Conservation (phyloP, 768 basidiomycete genomes). For the Naganishia vishniacii region DNA sequence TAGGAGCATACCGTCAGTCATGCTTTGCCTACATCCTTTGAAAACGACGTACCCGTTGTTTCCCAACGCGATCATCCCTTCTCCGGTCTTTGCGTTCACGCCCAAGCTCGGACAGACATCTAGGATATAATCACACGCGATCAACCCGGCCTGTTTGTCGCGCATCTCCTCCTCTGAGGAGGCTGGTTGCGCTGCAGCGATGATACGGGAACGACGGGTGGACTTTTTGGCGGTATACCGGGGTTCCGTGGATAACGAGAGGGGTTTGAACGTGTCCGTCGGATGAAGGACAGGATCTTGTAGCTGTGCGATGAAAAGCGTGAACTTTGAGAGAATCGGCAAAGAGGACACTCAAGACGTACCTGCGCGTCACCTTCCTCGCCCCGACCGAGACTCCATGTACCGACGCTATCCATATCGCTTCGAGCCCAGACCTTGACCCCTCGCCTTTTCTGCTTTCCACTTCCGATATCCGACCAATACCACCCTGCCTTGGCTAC, state of each 20-base stretch:
- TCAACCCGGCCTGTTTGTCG: slow-evolving; percentile 21
- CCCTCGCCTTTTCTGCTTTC: slow-evolving; percentile 14
- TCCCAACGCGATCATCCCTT: slow-evolving; percentile 40
- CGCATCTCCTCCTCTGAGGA: slow-evolving; percentile 38
- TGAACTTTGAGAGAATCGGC: not conserved
- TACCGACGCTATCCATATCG: slow-evolving; percentile 90
- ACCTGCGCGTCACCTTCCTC: slow-evolving; percentile 42
- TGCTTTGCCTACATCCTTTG: not conserved
- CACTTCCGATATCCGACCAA: slow-evolving; percentile 56
- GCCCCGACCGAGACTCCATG: slow-evolving; percentile 58
- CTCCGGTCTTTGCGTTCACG: slow-evolving; percentile 34
- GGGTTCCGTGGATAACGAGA: slow-evolving; percentile 20
- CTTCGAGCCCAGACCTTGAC: slow-evolving; percentile 69
- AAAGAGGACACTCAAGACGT: slow-evolving; percentile 14
- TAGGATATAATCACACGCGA: slow-evolving; percentile 42
- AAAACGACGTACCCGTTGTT: slow-evolving; percentile 41
- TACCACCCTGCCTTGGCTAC: slow-evolving; percentile 68
- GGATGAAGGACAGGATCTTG: slow-evolving; percentile 34
- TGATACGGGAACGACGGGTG: slow-evolving; percentile 29
- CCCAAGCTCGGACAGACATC: slow-evolving; percentile 43
- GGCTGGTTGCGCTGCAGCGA: not conserved
- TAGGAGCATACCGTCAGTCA: slow-evolving; percentile 17
- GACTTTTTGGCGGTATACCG: slow-evolving; percentile 8
- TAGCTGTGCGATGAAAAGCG: slow-evolving; percentile 25
- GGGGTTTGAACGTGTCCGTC: slow-evolving; percentile 36